Evolutionary conservation across 768 basidiomycete genomes (phyloP), one percentile per base, ranked within the genome.

Genomic region (Podaxis pistillaris): DNA sequence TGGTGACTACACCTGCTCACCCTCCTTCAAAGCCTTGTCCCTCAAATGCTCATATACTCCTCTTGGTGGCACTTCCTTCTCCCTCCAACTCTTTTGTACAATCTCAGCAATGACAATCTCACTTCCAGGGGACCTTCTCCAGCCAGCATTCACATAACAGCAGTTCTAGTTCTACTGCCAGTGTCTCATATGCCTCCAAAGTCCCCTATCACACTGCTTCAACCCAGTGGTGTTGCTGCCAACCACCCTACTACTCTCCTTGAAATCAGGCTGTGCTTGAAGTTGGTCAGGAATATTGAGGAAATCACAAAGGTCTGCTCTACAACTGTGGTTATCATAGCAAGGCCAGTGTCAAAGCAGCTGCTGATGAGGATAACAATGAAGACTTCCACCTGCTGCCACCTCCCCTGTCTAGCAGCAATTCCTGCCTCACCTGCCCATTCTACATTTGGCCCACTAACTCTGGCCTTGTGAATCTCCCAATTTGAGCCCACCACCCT

Each of bases 121-220:
- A 88, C 88, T 11, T 90, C 89, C 17, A 90, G 91, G 70, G 83
- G 86, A 65, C 76, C 84, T 58, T 75, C 81, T 66, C 86, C 89
- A 84, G 82, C 69, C 77, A 85, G 57, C 84, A 83, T 69, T 88
- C 88, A 72, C 89, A 90, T 63, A 87, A 87, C 72, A 87, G 86
- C 70, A 86, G 85, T 63, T 84, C 86, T 40, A 75, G 77, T 64
- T 82, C 81, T 24, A 80, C 81, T 26, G 76, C 80, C 57, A 63
- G 62, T 66, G 79, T 83, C 40, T 76, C 86, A 40, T 84, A 82
- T 70, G 77, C 76, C 66, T 82, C 89, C 30, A 79, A 86, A 36
- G 84, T 90, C 41, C 89, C 30, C 81, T 89, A 66, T 89, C 90
- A 55, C 87, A 88, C 69, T 89, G 91, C 67, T 91, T 85, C 81